Conservation (phyloP, 1,139 yeast species). For the Sugiyamaella pinicola region DNA sequence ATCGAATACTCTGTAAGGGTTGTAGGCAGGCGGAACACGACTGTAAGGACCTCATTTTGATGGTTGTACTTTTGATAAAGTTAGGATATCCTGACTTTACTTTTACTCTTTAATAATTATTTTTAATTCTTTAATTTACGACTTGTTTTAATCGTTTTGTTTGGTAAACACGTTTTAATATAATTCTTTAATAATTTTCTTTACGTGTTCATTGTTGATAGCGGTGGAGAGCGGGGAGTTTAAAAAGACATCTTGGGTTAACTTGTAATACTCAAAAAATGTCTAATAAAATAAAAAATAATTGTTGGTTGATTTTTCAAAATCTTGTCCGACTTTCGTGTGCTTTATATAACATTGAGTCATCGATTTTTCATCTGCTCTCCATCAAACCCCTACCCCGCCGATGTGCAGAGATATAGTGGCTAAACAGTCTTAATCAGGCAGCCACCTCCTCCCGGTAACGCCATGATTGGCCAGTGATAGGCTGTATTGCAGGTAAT, state of each 20-base stretch:
- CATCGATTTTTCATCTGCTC: not conserved
- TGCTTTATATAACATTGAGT: conserved; percentile 20
- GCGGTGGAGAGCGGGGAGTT: conserved; percentile 8
- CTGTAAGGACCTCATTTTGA: conserved; percentile 25
- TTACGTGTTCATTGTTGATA: conserved; percentile 15
- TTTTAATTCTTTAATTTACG: conserved; percentile 12
- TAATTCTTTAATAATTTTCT: conserved; percentile 12
- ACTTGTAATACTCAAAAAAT: conserved; percentile 16
- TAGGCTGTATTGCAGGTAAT: not conserved
- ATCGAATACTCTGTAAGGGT: conserved; percentile 21
- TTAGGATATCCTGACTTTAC: conserved; percentile 17
- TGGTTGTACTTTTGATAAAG: conserved; percentile 20
- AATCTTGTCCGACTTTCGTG: conserved; percentile 1
- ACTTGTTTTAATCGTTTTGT: conserved; percentile 13
- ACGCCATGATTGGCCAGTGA: conserved; percentile 7
- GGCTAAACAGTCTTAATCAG: not conserved
- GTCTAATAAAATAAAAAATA: conserved; percentile 10
- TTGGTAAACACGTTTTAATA: conserved; percentile 11
- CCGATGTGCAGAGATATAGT: not conserved
- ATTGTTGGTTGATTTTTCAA: not conserved
- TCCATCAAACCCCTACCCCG: conserved; percentile 2
- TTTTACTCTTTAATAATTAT: conserved; percentile 14
- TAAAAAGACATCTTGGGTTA: conserved; percentile 22
- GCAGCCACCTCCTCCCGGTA: not conserved
- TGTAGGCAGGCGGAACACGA: conserved; percentile 18